phyloP scores from a whole-genome alignment of 768 basidiomycete species.

The Auriscalpium vulgare region DNA sequence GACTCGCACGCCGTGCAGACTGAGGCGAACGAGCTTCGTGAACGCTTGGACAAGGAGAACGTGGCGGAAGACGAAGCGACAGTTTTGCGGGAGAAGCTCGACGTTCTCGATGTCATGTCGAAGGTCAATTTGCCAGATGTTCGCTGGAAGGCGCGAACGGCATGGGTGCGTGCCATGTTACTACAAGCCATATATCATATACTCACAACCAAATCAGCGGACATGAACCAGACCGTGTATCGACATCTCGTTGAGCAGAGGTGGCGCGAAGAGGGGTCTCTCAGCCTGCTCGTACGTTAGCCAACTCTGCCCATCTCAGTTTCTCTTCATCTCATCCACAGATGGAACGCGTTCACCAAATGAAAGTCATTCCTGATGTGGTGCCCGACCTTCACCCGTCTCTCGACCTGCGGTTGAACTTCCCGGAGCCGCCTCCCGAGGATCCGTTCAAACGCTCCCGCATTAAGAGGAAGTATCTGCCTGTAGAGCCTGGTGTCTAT shows the following conservation, averaged over 20 bases:
- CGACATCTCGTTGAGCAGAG: conserved; percentile 75
- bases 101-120: conserved; percentile 69
- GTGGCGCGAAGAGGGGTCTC: conserved; percentile 78
- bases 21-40: conserved; percentile 34
- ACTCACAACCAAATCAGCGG: conserved; percentile 30
- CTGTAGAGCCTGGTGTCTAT: conserved; percentile 67
- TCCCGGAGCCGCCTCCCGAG: conserved; percentile 30
- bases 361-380: conserved; percentile 86
- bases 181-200: too few species aligned
- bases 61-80: conserved; percentile 13
- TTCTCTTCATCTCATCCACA: conserved; percentile 21
- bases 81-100: conserved; percentile 32
- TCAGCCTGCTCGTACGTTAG: conserved; percentile 70
- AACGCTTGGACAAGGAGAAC: conserved; percentile 12
- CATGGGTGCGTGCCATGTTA: conserved; percentile 46
- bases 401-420: conserved; percentile 64
- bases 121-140: conserved; percentile 78
- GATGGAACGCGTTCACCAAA: conserved; percentile 92
- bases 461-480: conserved; percentile 23
- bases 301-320: background rate
- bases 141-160: conserved; percentile 73
- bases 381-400: conserved; percentile 64
- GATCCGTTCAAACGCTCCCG: conserved; percentile 19
- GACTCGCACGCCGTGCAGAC: conserved; percentile 48
- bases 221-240: conserved; percentile 62